phyloP scores from a whole-genome alignment of 2,329 filamentous ascomycete genomes.

The Gyromitra esculenta region DNA sequence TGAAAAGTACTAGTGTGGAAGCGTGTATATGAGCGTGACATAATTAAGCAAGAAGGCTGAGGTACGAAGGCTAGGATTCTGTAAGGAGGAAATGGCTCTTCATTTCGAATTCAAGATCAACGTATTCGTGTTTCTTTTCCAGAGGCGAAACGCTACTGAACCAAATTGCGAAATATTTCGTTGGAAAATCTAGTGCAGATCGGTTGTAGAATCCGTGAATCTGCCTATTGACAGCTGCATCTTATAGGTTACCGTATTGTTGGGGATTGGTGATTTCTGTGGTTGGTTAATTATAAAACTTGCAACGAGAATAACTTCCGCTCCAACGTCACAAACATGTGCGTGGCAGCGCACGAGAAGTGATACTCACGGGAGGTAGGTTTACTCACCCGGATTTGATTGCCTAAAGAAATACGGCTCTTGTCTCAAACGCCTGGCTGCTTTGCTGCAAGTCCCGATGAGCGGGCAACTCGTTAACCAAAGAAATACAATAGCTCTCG shows the following conservation, averaged over 20 bases:
- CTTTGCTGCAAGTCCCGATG: not conserved
- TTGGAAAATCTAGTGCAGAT: not conserved
- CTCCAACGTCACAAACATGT: constrained; percentile 8
- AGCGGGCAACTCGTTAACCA: not conserved
- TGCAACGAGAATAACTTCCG: not conserved
- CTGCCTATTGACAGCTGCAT: not conserved
- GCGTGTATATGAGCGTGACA: not conserved
- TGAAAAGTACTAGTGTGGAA: not conserved
- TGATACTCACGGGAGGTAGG: not conserved
- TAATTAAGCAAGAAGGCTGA: not conserved
- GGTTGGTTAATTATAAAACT: not conserved
- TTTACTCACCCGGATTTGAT: not conserved
- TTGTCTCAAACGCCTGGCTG: not conserved
- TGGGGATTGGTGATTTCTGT: not conserved
- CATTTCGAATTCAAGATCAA: not conserved
- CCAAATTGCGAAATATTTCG: not conserved
- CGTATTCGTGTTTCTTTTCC: not conserved
- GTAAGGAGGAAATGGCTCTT: not conserved
- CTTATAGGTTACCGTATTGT: not conserved
- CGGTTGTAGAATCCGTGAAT: not conserved
- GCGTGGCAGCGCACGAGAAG: constrained; percentile 9
- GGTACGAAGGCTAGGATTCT: not conserved
- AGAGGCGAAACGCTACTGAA: not conserved
- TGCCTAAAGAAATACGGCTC: not conserved
- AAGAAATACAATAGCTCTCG: not conserved